A percentile compares a stretch with the other conserved stretches of the same genome.
Evolutionary conservation across 148 eudicot species (phyloP).

Genomic region (Chenopodium berlandieri): DNA sequence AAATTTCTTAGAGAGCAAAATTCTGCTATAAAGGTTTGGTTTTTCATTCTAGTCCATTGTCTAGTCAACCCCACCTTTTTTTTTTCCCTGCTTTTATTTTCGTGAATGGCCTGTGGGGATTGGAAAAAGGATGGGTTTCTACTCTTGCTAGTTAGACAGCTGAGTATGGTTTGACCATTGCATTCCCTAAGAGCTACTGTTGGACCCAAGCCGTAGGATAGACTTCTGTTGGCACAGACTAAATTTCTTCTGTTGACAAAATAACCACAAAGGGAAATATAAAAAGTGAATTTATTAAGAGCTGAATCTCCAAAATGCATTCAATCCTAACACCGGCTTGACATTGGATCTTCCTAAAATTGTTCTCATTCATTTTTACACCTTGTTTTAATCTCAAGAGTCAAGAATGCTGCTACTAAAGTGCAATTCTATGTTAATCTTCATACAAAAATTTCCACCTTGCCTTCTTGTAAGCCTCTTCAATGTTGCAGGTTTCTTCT

Average conservation of each 20-base stretch:
- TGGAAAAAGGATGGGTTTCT: not conserved
- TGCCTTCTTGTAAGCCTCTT: not conserved
- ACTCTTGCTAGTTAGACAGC: not conserved
- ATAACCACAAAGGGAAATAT: not conserved
- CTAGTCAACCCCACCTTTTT: not conserved
- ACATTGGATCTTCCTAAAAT: not conserved
- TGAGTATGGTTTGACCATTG: not conserved
- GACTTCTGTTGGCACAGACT: not conserved
- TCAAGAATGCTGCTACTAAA: not conserved
- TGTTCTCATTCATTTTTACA: not conserved
- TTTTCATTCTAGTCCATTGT: not conserved
- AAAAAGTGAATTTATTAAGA: not conserved
- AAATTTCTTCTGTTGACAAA: not conserved
- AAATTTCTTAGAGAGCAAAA: slow-evolving; percentile 78
- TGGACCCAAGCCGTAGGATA: not conserved
- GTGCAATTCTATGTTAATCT: not conserved
- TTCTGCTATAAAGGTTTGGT: slow-evolving; percentile 61
- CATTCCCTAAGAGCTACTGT: not conserved
- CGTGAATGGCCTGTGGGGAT: not conserved
- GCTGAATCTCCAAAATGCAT: not conserved
- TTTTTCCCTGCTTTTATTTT: not conserved
- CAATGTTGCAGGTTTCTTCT: not conserved
- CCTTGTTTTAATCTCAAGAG: not conserved
- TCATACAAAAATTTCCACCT: not conserved
- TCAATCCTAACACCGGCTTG: not conserved